Base-by-base conservation (phyloP, 1,284 basidiomycete species). In the Ceratobasidium sp. region DNA sequence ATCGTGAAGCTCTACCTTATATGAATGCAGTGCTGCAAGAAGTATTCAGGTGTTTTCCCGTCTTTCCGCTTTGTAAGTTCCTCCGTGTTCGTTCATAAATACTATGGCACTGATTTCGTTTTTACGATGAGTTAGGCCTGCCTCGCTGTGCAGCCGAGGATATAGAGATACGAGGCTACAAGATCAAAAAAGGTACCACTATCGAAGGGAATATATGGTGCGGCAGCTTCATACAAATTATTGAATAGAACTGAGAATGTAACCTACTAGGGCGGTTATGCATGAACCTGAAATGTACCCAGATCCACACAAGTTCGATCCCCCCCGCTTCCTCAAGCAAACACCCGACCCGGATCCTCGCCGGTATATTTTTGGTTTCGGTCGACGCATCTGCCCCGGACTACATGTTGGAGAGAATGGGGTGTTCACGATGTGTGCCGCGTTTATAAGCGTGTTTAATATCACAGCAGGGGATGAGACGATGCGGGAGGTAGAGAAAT, bases 11-110 rank as follows among this genome's bases (percentile, higher is more conserved):
- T 3, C 40, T 83, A 6, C 79, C 80, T 3, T 83, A 82, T 67
- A 66, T 81, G 12, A 69, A 79, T 15, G 80, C 80, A 5, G 79
- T 83, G n/a, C 39, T 82, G 42, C 81, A 82, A 53, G 82, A 77
- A 40, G 75, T 80, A 2, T 67, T 58, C 10, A 51, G 78, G 26
- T 68, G 56, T 13, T 49, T 28, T 26, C 70, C 71, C n/a, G 49
- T 67, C 5, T 23, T 58, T 23, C 51, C 71, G 1, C 46, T 73
- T 7, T 71, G 71, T 58, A 28, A 28, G 71, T 26, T n/a, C 3
- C n/a, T 49, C 46, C 28, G 12, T 42, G 20, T 9, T 18, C 26
- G 20, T 40, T 71, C 40, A 15, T 55, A 33, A 39, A 9, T 46
- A 61, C 7, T 46, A 2, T n/a, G 6, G 6, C 26, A 6, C 20